Evolutionary conservation across 2,329 filamentous ascomycete species (phyloP).

Genomic region (Mycosphaerella arachidis): DNA sequence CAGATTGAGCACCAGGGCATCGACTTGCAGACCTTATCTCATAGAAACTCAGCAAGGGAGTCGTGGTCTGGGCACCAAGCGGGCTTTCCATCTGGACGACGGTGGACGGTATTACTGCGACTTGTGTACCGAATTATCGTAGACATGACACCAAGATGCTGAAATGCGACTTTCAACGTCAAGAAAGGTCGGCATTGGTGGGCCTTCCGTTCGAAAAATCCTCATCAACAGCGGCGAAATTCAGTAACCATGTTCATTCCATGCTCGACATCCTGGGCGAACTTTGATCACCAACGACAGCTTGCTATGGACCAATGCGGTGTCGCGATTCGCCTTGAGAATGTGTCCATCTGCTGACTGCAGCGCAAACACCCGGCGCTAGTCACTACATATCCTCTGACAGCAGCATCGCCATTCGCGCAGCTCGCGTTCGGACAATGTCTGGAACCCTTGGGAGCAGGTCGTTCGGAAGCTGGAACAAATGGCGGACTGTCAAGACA

Average conservation of each 20-base stretch:
- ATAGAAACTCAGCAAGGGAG: too few relatives aligned
- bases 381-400: background rate
- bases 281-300: background rate
- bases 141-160: too few relatives aligned
- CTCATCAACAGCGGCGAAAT: background rate
- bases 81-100: too few relatives aligned
- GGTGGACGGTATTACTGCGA: too few relatives aligned
- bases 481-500: background rate
- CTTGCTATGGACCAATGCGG: background rate
- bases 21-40: too few relatives aligned
- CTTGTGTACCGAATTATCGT: too few relatives aligned
- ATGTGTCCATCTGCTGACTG: background rate
- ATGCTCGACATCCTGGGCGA: background rate
- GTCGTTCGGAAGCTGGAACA: background rate
- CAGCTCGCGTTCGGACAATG: background rate
- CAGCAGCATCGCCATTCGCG: background rate
- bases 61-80: too few relatives aligned
- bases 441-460: background rate
- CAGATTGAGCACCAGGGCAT: too few relatives aligned
- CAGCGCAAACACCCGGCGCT: background rate
- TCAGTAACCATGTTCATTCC: background rate
- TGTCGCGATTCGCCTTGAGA: background rate
- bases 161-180: too few relatives aligned
- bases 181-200: too few relatives aligned
- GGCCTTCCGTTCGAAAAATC: too few relatives aligned